Evolutionary conservation across 2,329 filamentous ascomycete genomes (phyloP).

Genomic region (Alternaria rosae): DNA sequence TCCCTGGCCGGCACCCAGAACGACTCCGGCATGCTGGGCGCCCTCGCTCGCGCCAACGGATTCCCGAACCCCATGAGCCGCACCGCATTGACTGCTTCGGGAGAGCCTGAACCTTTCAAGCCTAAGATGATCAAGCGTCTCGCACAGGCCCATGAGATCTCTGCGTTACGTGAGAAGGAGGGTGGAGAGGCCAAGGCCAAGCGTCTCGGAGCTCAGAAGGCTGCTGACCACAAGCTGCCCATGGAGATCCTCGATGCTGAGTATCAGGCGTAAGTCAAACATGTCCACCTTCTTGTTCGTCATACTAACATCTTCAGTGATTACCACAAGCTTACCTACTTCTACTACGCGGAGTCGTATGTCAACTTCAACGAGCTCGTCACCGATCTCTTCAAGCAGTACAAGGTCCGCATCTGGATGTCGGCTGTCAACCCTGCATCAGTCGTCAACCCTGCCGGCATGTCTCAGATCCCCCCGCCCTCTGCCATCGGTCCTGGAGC

Average conservation of each 20-base stretch:
- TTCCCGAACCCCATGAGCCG: conserved; percentile 38
- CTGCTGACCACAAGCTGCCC: conserved; percentile 89
- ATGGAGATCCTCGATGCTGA: conserved; percentile 99
- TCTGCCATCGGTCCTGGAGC: conserved; percentile 50
- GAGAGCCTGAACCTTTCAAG: conserved; percentile 73
- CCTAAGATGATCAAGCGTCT: conserved; percentile 97
- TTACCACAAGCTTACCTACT: conserved; percentile 98
- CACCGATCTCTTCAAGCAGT: conserved; percentile 97
- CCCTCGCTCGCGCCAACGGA: conserved; percentile 45
- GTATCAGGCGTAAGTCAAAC: conserved; percentile 87
- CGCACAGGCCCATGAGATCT: conserved; percentile 89
- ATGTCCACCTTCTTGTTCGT: conserved; percentile 27
- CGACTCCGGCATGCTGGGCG: conserved; percentile 61
- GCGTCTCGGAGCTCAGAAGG: conserved; percentile 94
- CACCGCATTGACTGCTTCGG: conserved; percentile 56
- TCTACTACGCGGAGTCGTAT: conserved; percentile 97
- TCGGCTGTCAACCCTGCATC: conserved; percentile 98
- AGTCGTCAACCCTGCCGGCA: conserved; percentile 62
- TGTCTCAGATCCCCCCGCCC: conserved; percentile 44
- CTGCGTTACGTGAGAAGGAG: conserved; percentile 90
- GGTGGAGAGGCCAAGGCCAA: conserved; percentile 98
- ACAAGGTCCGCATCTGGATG: conserved; percentile 99
- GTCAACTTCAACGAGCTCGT: conserved; percentile 99
- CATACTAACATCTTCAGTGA: conserved; percentile 67
- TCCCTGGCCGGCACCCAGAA: conserved; percentile 43